Conservation (phyloP, 2,329 filamentous ascomycete species). For the Cladobotryum mycophilum region DNA sequence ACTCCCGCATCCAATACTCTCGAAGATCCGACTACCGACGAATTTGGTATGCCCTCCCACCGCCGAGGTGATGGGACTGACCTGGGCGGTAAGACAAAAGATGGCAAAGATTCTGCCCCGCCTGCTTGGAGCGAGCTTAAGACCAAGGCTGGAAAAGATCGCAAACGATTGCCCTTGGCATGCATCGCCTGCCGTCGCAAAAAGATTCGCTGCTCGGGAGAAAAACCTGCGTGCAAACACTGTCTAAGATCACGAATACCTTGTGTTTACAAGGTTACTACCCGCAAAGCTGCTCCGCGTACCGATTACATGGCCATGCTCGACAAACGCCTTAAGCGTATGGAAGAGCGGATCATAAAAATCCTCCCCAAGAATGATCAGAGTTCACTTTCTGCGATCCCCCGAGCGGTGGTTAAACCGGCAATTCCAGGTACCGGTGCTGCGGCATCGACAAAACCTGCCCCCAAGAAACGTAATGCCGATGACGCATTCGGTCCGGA, state of each 20-base stretch:
- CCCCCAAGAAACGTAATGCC: constrained; percentile 70
- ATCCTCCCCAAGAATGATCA: constrained; percentile 83
- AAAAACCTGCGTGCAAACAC: constrained; percentile 96
- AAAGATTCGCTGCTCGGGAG: constrained; percentile 95
- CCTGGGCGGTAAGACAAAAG: constrained; percentile 45
- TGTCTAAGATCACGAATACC: constrained; percentile 87
- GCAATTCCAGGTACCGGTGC: constrained; percentile 49
- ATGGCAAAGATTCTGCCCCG: constrained; percentile 51
- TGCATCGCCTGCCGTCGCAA: constrained; percentile 95
- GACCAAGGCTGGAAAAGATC: constrained; percentile 90
- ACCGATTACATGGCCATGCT: constrained; percentile 99
- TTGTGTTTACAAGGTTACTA: constrained; percentile 96
- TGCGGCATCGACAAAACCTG: constrained; percentile 36
- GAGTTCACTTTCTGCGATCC: constrained; percentile 59
- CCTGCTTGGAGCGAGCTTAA: constrained; percentile 78
- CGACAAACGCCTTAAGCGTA: constrained; percentile 88
- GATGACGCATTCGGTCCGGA: constrained; percentile 84
- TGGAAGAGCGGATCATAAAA: constrained; percentile 97
- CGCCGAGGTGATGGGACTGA: constrained; percentile 48
- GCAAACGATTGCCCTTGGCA: constrained; percentile 84
- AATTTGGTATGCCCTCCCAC: constrained; percentile 48
- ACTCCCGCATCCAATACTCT: constrained; percentile 41
- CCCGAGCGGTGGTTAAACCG: constrained; percentile 79
- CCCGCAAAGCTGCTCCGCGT: constrained; percentile 84
- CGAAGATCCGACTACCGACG: constrained; percentile 50